Evolutionary conservation across 2,329 filamentous ascomycete genomes (phyloP).

Genomic region (Metarhizium sp.): DNA sequence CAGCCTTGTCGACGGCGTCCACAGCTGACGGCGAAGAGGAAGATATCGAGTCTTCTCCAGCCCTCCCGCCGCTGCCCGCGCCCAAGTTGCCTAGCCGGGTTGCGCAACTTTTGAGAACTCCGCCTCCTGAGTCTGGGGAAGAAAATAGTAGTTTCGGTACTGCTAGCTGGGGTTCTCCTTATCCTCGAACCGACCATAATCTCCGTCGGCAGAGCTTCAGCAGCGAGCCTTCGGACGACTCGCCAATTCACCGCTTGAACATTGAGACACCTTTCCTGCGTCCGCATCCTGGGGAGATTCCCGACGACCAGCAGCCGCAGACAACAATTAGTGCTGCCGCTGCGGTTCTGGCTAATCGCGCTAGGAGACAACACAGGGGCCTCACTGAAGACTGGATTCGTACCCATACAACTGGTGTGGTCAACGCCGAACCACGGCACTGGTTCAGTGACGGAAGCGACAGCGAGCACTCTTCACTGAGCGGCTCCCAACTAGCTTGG

Average conservation of each 20-base stretch:
- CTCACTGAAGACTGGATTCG: constrained; percentile 82
- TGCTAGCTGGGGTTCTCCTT: constrained; percentile 87
- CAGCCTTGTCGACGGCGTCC: constrained; percentile 52
- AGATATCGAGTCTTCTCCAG: constrained; percentile 45
- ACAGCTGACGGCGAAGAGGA: constrained; percentile 48
- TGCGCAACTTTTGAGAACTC: constrained; percentile 45
- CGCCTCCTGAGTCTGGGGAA: constrained; percentile 26
- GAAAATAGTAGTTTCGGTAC: constrained; percentile 46
- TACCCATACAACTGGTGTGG: constrained; percentile 66
- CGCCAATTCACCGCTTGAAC: constrained; percentile 50
- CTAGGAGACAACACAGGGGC: constrained; percentile 47
- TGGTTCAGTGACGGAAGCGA: constrained; percentile 71
- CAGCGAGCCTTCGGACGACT: constrained; percentile 51
- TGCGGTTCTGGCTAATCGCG: constrained; percentile 54
- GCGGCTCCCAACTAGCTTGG: constrained; percentile 51
- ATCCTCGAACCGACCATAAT: constrained; percentile 54
- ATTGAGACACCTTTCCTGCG: constrained; percentile 55
- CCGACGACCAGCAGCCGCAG: constrained; percentile 18
- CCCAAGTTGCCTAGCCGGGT: constrained; percentile 49
- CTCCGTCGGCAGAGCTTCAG: constrained; percentile 43
- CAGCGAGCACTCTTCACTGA: constrained; percentile 68
- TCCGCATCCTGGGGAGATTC: constrained; percentile 38
- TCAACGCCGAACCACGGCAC: constrained; percentile 60
- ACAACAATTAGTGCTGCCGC: constrained; percentile 43
- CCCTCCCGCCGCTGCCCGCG: constrained; percentile 48